phyloP scores from a whole-genome alignment of 2,329 filamentous ascomycete genomes.

The Ophiostoma sp. region DNA sequence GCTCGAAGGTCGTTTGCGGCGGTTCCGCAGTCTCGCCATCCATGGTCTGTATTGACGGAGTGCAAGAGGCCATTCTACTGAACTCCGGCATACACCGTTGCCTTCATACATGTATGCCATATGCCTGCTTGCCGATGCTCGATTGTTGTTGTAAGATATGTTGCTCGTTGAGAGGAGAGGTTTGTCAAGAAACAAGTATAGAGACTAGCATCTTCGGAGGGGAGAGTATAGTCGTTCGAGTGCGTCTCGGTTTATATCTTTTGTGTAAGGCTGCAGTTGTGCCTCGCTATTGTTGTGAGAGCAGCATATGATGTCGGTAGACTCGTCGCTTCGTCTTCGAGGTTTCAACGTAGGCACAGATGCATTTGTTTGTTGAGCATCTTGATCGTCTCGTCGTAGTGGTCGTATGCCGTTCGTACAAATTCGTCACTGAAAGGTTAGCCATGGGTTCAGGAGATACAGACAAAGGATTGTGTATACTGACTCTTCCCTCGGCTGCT shows the following conservation, averaged over 20 bases:
- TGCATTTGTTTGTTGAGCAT: constrained; percentile 76
- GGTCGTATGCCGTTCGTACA: constrained; percentile 48
- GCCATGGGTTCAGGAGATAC: background rate
- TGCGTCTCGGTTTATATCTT: background rate
- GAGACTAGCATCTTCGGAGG: background rate
- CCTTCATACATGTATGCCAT: background rate
- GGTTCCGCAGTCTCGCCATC: background rate
- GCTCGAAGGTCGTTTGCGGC: background rate
- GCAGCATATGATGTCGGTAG: too few species aligned
- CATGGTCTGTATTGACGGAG: background rate
- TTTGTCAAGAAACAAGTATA: background rate
- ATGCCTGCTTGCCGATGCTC: background rate
- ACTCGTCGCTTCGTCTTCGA: background rate
- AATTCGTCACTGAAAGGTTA: constrained; percentile 23
- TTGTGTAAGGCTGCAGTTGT: background rate
- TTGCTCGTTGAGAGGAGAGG: background rate
- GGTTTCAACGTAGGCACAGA: constrained; percentile 56
- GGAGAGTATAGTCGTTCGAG: background rate
- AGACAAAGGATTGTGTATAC: too few species aligned
- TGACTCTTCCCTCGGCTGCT: constrained; percentile 22
- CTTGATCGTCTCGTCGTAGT: constrained; percentile 68
- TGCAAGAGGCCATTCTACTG: background rate
- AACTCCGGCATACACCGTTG: background rate
- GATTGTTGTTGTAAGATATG: background rate
- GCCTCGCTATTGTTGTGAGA: too few species aligned